Evolutionary conservation across 75 land plant species (phyloP).

Genomic region (Sequoia sempervirens): DNA sequence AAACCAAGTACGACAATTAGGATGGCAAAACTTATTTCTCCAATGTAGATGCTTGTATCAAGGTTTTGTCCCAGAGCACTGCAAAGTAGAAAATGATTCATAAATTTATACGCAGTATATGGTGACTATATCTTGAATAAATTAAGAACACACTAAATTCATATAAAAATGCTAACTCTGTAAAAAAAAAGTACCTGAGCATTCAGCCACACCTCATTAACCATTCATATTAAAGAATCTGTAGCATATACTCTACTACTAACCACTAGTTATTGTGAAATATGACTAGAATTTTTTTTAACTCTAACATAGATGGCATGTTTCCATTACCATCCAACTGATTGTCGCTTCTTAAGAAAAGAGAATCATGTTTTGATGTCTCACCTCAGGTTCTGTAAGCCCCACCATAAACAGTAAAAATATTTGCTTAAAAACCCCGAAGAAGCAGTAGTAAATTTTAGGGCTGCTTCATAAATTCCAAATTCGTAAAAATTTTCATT

Average conservation of each 20-base stretch:
- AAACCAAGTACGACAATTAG: conserved; percentile 68
- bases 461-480: conserved; percentile 73
- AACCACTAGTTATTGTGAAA: neutral
- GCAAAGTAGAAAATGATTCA: conserved; percentile 15
- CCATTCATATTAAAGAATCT: neutral
- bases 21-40: conserved; percentile 85
- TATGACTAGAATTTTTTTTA: neutral
- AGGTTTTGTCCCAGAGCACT: conserved; percentile 89
- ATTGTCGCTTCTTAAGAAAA: conserved; percentile 1
- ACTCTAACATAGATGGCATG: neutral
- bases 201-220: neutral
- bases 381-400: conserved; percentile 83
- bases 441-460: conserved; percentile 32
- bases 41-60: conserved; percentile 61
- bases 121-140: neutral
- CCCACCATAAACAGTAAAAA: conserved; percentile 96
- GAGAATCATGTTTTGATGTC: neutral
- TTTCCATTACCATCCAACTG: neutral
- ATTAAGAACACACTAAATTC: neutral
- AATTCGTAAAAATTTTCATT: conserved; percentile 33
- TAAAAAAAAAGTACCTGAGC: neutral
- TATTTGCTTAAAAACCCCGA: conserved; percentile 58
- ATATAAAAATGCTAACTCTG: neutral
- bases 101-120: neutral
- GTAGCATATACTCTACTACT: neutral